These are phyloP conservation scores for Lactarius psammicola DNA, from an alignment of 768 basidiomycete genomes.

Conservation along the genomic window DNA sequence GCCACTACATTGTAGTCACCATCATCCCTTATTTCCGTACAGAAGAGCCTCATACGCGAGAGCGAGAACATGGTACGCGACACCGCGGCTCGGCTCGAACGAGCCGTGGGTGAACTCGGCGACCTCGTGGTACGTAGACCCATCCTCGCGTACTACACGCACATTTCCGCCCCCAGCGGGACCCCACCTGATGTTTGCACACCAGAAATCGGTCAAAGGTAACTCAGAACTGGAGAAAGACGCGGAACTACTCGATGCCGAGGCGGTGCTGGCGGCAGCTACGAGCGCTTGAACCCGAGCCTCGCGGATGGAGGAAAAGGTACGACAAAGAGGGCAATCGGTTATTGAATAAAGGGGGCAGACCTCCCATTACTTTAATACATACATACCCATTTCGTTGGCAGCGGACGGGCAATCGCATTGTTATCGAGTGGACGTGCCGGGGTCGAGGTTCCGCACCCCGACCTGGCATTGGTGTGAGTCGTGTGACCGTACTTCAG, in stretches of 20 bases:
- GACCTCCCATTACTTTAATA: neutral
- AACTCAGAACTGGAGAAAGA: slow-evolving; percentile 39
- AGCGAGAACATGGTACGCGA: slow-evolving; percentile 79
- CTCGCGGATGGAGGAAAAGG: neutral
- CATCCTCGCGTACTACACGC: neutral
- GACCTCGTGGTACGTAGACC: slow-evolving; percentile 60
- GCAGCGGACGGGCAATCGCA: neutral
- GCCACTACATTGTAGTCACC: neutral
- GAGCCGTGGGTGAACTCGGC: slow-evolving; percentile 60
- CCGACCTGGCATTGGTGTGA: neutral
- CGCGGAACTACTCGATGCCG: slow-evolving; percentile 45
- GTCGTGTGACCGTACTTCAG: too few relatives aligned
- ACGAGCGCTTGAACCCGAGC: neutral
- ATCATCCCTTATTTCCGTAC: neutral
- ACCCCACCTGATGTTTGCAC: neutral
- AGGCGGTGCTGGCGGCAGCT: slow-evolving; percentile 52
- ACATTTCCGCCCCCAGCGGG: neutral
- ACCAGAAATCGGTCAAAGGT: slow-evolving; percentile 46
- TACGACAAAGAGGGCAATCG: neutral
- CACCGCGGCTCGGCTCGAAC: slow-evolving; percentile 57
- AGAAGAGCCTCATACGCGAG: slow-evolving; percentile 53
- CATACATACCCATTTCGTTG: neutral
- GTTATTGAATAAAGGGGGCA: neutral
- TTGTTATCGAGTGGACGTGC: neutral
- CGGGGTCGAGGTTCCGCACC: neutral